phyloP scores from a whole-genome alignment of 164 flowering plant species.

The Paratinospora sagittata region DNA sequence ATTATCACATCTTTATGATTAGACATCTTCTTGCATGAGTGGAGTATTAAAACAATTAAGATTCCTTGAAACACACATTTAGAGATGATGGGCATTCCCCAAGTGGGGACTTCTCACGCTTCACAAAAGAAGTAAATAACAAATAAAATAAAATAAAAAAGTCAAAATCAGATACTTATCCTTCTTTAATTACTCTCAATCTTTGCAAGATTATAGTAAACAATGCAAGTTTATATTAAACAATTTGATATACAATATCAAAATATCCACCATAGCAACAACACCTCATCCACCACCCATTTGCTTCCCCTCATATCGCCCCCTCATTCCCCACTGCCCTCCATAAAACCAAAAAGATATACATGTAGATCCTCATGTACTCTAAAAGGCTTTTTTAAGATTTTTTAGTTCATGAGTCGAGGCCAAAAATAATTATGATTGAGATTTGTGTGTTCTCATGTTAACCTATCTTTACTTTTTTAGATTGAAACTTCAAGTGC shows the following conservation, averaged over 20 bases:
- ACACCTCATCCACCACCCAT: neutral
- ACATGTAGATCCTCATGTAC: neutral
- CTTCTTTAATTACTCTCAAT: neutral
- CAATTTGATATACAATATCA: neutral
- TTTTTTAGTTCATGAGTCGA: neutral
- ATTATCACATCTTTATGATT: neutral
- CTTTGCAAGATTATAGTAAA: no score
- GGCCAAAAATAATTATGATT: neutral
- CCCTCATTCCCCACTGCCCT: neutral
- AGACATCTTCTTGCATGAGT: neutral
- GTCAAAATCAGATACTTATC: neutral
- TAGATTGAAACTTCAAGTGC: neutral
- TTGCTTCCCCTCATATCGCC: neutral
- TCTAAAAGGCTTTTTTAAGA: neutral
- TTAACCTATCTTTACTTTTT: neutral
- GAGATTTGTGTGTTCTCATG: neutral
- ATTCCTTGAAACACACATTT: neutral
- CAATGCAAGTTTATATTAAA: no score
- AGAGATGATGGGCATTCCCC: neutral
- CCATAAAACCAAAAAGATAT: neutral
- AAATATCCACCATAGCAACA: neutral
- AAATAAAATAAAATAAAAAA: neutral
- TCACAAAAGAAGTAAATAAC: neutral
- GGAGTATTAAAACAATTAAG: neutral
- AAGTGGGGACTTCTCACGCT: neutral